phyloP scores from a whole-genome alignment of 2,329 filamentous ascomycete species.

The Coniochaeta hoffmannii region DNA sequence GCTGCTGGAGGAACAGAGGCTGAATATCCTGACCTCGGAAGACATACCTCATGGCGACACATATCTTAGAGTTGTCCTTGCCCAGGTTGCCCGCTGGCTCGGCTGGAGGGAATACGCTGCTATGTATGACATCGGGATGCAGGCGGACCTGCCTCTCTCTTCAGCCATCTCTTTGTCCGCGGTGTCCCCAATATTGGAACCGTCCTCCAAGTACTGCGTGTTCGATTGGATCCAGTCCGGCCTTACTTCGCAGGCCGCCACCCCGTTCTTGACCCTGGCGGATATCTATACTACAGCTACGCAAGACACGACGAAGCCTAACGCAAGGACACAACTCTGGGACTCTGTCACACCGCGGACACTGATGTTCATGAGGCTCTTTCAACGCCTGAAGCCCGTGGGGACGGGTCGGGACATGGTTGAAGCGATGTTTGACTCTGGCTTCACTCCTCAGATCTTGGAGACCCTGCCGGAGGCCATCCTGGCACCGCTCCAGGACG shows the following conservation, averaged over 20 bases:
- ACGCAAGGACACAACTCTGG: constrained; percentile 32
- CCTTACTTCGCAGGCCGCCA: constrained; percentile 28
- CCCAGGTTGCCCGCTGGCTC: constrained; percentile 78
- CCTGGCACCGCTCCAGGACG: constrained; percentile 73
- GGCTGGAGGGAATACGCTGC: constrained; percentile 52
- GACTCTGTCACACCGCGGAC: constrained; percentile 55
- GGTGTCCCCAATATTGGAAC: constrained; percentile 16
- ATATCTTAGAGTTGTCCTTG: constrained; percentile 64
- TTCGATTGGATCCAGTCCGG: constrained; percentile 46
- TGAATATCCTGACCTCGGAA: constrained; percentile 52
- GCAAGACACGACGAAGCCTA: constrained; percentile 26
- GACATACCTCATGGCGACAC: constrained; percentile 33
- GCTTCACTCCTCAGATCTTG: constrained; percentile 59
- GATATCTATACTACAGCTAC: constrained; percentile 36
- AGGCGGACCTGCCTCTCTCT: constrained; percentile 29
- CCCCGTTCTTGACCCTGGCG: constrained; percentile 32
- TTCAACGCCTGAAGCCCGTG: constrained; percentile 46
- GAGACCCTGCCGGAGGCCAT: constrained; percentile 82
- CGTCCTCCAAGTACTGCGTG: constrained; percentile 26
- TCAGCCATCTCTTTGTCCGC: not conserved
- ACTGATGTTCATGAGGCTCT: constrained; percentile 60
- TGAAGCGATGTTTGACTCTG: constrained; percentile 64
- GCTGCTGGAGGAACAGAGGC: constrained; percentile 81
- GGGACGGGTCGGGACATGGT: constrained; percentile 56
- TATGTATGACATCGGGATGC: constrained; percentile 45